Evolutionary conservation across 352 stramenopile species (phyloP), one percentile per base, ranked within the genome.

Genomic region (Aphanomyces stellatus): DNA sequence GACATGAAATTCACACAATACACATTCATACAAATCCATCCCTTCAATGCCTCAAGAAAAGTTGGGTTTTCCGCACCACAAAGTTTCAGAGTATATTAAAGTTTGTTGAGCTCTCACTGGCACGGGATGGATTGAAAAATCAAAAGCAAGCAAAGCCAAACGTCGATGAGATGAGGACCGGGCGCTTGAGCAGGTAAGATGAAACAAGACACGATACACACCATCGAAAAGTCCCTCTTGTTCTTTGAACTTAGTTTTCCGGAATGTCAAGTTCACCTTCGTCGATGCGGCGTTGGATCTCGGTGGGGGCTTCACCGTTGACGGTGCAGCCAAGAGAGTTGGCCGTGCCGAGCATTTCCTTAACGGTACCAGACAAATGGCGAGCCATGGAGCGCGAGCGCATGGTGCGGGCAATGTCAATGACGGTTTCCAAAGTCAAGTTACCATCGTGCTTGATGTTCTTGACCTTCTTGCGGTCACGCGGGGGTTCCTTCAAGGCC

Each of bases 401-500:
- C 95, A 99, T 99, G 72, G 96, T 85, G 73, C 96, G 90, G 62
- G 97, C 97, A 75, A 99, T 97, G 69, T 98, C 86, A 72, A 99
- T 99, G 46, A 99, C 87, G 80, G 98, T 89, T 84, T 99, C 97
- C 37, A 99, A 83, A 65, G 97, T 99, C 64, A 99, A 76, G 95
- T 99, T 99, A 76, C 97, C 97, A 77, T 98, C 94, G 91, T 99
- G 97, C 84, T 99, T 98, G 81, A 99, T 93, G 84, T 96, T 91
- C 93, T 99, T 99, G 22, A 96, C 88, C 86, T 98, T 99, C 84
- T 99, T 99, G 76, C 97, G 88, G 85, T 99, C 97, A 79, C 97
- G 94, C 57, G 93, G 88, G 51, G 97, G 97, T 82, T 99, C 97
- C 84, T 99, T 99, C 68, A 99, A 88, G 70, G 98, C 97, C 91